Conservation (phyloP, 176 grass and related monocot genomes). For the Lolium rigidum region DNA sequence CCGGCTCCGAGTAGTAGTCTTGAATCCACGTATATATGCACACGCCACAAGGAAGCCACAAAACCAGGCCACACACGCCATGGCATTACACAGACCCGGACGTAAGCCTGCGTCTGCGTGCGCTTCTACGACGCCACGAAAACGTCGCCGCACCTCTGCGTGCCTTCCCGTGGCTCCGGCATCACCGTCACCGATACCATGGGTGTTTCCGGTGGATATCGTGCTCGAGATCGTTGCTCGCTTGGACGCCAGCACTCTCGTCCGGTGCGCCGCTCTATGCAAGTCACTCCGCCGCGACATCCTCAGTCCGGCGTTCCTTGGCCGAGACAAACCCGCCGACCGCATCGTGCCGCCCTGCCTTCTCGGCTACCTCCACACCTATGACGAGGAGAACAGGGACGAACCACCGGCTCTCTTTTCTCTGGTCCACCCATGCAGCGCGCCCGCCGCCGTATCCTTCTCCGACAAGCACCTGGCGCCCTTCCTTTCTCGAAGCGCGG, state of each 20-base stretch:
- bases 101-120: background rate
- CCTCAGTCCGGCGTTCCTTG: background rate
- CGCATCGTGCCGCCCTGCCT: background rate
- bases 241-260: background rate
- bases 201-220: background rate
- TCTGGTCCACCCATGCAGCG: background rate
- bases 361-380: conserved; percentile 5
- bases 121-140: background rate
- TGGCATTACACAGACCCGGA: background rate
- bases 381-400: background rate
- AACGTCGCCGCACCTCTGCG: background rate
- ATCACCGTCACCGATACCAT: background rate
- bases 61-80: background rate
- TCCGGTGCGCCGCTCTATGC: background rate
- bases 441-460: background rate
- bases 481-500: background rate
- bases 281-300: background rate
- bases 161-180: background rate
- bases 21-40: background rate
- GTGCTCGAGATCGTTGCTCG: background rate
- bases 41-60: background rate
- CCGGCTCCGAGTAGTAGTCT: too few species aligned
- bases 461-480: background rate
- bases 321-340: background rate
- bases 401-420: background rate